Base-by-base conservation (phyloP, 2,329 filamentous ascomycete species). In the Trichoderma koningiopsis region DNA sequence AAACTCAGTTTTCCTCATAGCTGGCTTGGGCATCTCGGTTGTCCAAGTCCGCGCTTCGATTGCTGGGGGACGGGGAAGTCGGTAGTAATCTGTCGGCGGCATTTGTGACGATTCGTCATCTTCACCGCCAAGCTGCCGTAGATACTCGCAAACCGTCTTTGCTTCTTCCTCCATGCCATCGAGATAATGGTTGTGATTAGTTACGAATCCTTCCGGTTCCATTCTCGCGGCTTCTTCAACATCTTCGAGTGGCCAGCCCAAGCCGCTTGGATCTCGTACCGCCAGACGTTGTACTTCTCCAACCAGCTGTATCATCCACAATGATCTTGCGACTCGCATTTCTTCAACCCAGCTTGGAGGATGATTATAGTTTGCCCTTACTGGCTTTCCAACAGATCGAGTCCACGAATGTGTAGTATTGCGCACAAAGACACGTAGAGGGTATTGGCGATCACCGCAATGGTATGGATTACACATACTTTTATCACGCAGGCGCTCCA, bases 271-370 rank as follows among this genome's bases (percentile, higher is more conserved):
- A 3, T 49, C 47, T 22, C 11, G n/a, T 24, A 13, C 5, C 13
- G n/a, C 47, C 22, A 49, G 10, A 24, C 7, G 19, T 11, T 47
- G 43, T 10, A 47, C 43, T 47, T 47, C 43, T 22, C 43, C 43
- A 47, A 47, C 56, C 14, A 74, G 10, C 14, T 75, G 72, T 14
- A 72, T 62, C 3, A 68, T 14, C 73, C 73, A 75, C 8, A 74
- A 16, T 35, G 72, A 73, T 5, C 74, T 73, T 7, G 69, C 13
- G 29, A 43, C 73, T n/a, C 74, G 70, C 73, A 75, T 75, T n/a
- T 73, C 73, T 40, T 75, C 73, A 2, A 73, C 69, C 73, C 73
- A 74, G 33, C 40, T 72, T 0, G 74, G 73, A 11, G 72, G 68
- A 3, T 70, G 71, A 6, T 29, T 24, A 68, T 70, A 70, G 49